These are phyloP conservation scores for Paxillus involutus DNA, from an alignment of 768 basidiomycete genomes.

Conservation along the genomic window DNA sequence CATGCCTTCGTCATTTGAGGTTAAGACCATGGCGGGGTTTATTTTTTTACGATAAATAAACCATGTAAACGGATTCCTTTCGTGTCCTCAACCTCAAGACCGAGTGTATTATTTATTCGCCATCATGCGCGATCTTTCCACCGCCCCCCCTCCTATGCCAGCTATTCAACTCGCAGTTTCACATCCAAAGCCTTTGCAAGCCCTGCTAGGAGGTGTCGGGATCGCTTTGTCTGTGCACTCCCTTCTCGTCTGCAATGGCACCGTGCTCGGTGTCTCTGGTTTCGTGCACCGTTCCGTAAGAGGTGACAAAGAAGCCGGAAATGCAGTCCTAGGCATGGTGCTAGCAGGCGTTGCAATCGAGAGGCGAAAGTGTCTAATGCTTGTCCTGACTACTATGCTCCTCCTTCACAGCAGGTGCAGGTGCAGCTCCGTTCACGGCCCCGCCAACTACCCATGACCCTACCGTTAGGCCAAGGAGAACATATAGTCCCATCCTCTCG, in stretches of 20 bases:
- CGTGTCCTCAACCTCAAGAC: no score
- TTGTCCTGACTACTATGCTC: slow-evolving; percentile 5
- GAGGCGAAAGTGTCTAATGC: slow-evolving; percentile 9
- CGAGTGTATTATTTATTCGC: no score
- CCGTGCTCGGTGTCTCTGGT: slow-evolving; percentile 60
- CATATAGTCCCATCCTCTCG: slow-evolving; percentile 49
- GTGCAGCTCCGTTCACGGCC: slow-evolving; percentile 17
- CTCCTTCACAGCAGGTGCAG: slow-evolving; percentile 7
- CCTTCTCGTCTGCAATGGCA: slow-evolving; percentile 53
- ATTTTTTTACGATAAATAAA: no score
- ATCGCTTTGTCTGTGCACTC: slow-evolving; percentile 53
- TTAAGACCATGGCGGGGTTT: background rate
- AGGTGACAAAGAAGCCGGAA: slow-evolving; percentile 43
- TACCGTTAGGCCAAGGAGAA: slow-evolving; percentile 46
- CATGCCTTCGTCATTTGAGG: background rate
- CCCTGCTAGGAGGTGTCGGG: slow-evolving; percentile 55
- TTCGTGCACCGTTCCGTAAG: slow-evolving; percentile 52
- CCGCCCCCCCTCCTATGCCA: background rate
- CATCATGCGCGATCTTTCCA: no score
- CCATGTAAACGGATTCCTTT: no score
- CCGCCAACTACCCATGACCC: slow-evolving; percentile 50
- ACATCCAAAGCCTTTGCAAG: slow-evolving; percentile 45
- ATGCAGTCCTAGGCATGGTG: slow-evolving; percentile 46
- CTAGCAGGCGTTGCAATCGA: slow-evolving; percentile 41
- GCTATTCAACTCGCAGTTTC: background rate